Base-by-base conservation (phyloP, 1,139 yeast genomes). In the Hyphopichia fennica region DNA sequence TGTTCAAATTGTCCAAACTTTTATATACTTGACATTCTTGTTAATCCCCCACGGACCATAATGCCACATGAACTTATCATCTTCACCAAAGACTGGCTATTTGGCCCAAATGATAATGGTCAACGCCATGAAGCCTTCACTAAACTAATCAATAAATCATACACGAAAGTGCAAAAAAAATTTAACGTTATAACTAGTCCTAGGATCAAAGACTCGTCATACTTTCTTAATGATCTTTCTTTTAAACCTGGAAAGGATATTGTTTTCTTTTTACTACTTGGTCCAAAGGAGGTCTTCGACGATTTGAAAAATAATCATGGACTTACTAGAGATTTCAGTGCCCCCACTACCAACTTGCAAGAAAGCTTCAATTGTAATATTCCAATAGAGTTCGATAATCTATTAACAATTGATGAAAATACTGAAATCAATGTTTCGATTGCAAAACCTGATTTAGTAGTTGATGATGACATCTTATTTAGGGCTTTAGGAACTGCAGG, bases 401-500 rank as follows among this genome's bases (percentile, higher is more conserved):
- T 44, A 13, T 53, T 63, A 18, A 48, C 52, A n/a, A 38, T 57
- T 16, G 45, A 47, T 11, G 39, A 39, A 1, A 39, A 47, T 10
- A 22, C 45, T 2, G 44, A 52, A 3, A 45, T 62, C 2, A 47
- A 51, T 14, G 43, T 62, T 6, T 54, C 37, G 3, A 41, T 54
- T 5, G 64, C 53, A 2, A 54, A 49, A 15, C 44, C 49, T 2
- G 49, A 49, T 15, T 63, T 54, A 38, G 46, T 45, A n/a, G 41
- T 71, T 3, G 52, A 49, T 27, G 47, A 45, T 1, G 43, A 45
- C 1, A 42, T 56, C 1, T 35, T 60, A 32, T 43, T 49, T 30
- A 48, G 75, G 36, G 57, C 58, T 2, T 38, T 79, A 2, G 82
- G 81, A 0, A 72, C 82, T 0, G 53, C 69, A 2, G 84, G 79